phyloP scores from a whole-genome alignment of 352 stramenopile species.

The Thalassiosira hispida region DNA sequence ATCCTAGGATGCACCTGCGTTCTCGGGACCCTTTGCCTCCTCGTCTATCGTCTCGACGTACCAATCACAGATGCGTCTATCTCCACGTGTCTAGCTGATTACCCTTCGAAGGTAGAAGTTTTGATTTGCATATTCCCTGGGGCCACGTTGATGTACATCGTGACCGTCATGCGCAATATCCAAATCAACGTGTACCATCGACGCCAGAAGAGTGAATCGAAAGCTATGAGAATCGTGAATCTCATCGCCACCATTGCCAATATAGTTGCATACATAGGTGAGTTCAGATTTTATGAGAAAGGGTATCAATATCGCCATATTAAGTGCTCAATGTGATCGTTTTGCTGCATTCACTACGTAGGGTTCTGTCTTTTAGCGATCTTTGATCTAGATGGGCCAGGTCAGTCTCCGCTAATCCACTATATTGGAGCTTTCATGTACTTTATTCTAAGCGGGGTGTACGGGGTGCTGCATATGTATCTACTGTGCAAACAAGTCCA shows the following conservation, averaged over 20 bases:
- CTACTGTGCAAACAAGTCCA: conserved; percentile 47
- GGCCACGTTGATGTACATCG: conserved; percentile 26
- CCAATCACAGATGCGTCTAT: conserved; percentile 26
- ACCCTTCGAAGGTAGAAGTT: conserved; percentile 32
- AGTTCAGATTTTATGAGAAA: neutral
- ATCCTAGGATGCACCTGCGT: conserved; percentile 36
- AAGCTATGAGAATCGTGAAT: conserved; percentile 31
- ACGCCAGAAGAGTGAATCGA: conserved; percentile 39
- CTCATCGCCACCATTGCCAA: conserved; percentile 30
- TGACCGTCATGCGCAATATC: conserved; percentile 37
- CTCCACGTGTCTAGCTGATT: conserved; percentile 27
- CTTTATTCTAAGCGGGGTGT: conserved; percentile 35
- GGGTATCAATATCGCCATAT: neutral
- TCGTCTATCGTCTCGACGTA: conserved; percentile 22
- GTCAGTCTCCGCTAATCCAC: conserved; percentile 14
- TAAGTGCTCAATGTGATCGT: neutral
- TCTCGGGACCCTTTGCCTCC: conserved; percentile 26
- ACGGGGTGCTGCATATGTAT: conserved; percentile 35
- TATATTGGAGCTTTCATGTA: conserved; percentile 39
- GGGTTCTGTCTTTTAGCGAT: conserved; percentile 34
- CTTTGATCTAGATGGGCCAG: conserved; percentile 33
- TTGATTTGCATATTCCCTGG: conserved; percentile 27
- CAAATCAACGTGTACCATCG: conserved; percentile 52
- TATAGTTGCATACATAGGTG: conserved; percentile 29
- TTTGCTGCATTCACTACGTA: too few species aligned